Evolutionary conservation across 371 early-diverging fungal genomes (phyloP), one percentile per base, ranked within the genome.

Genomic region (Zychaea mexicana): DNA sequence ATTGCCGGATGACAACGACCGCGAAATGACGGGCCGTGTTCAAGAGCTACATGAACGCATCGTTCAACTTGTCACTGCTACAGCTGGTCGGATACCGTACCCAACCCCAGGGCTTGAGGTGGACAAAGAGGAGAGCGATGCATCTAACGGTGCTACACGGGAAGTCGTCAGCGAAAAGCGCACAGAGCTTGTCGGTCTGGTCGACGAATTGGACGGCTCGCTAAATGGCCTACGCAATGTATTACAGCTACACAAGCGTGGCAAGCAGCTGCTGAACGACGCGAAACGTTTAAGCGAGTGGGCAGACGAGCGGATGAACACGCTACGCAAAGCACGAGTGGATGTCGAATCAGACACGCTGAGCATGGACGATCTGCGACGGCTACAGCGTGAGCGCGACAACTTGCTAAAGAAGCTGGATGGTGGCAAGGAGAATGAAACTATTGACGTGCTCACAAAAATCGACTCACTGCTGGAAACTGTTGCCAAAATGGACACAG

Each of bases 41-140:
- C 74, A 79, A 39, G 62, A 38, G 17, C 75, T 77, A 62, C 76
- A 77, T 36, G 76, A 77, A 45, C 61, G 73, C 6, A 68, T 77
- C 15, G 65, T 76, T 5, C 79, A 77, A 31, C 66, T 79, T 3
- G 70, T 73, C 9, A 77, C 78, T 5, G 63, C 72, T 9, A 61
- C 70, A 7, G 70, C 79, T 0, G 62, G 65, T 13, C 68, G 72
- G 7, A 74, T 82, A 52, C 74, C 68, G 1, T 82, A 72, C 42
- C 82, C 82, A 31, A 60, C 32, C 4, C 52, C 68, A 1, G 49
- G 46, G 10, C 45, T 71, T 22, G 61, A 26, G 3, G 61, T 67
- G 1, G 82, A 82, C 57, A 42, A 69, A 30, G 62, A 52, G 24
- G 64, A 67, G 22, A 77, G 75, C 21, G 64, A 67, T 10, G 61